Percentiles rank a stretch among this genome's conserved stretches.
Conservation (phyloP, 768 basidiomycete species). For the Trametes punicea region DNA sequence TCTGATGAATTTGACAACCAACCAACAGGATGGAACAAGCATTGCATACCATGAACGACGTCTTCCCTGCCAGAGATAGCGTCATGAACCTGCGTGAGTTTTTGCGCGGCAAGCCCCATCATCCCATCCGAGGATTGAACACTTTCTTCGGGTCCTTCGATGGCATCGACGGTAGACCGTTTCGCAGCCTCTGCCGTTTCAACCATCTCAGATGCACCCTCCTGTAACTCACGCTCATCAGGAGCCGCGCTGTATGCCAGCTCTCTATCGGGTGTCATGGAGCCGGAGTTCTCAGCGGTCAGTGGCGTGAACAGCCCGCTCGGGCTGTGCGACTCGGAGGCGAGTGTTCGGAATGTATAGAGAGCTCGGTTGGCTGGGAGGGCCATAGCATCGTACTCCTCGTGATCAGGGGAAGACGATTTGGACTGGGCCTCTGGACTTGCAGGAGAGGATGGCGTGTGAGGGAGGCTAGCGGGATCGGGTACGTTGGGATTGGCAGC, state of each 20-base stretch:
- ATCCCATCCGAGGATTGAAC: too few relatives aligned
- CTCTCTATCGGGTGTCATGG: slow-evolving; percentile 27
- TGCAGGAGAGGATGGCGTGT: slow-evolving; percentile 17
- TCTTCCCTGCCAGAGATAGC: not conserved
- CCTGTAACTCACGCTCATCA: not conserved
- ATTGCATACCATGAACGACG: not conserved
- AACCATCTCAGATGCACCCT: not conserved
- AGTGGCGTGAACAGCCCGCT: slow-evolving; percentile 41
- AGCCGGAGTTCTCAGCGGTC: slow-evolving; percentile 37
- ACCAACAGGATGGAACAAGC: too few relatives aligned
- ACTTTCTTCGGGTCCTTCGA: not conserved
- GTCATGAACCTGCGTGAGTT: too few relatives aligned
- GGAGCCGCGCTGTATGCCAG: not conserved
- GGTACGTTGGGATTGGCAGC: slow-evolving; percentile 39
- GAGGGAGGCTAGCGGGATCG: slow-evolving; percentile 33
- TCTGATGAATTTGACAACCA: too few relatives aligned
- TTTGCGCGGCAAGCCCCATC: too few relatives aligned
- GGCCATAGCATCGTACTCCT: not conserved
- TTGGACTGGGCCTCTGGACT: not conserved
- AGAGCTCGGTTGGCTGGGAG: not conserved
- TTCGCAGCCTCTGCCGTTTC: not conserved
- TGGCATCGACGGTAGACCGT: not conserved
- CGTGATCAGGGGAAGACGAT: not conserved
- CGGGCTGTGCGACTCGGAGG: slow-evolving; percentile 2
- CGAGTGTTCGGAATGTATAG: slow-evolving; percentile 7